A percentile compares a stretch with the other conserved stretches of the same genome.
Conservation (phyloP, 2,329 filamentous ascomycete species). For the Diplocarpon rosae region DNA sequence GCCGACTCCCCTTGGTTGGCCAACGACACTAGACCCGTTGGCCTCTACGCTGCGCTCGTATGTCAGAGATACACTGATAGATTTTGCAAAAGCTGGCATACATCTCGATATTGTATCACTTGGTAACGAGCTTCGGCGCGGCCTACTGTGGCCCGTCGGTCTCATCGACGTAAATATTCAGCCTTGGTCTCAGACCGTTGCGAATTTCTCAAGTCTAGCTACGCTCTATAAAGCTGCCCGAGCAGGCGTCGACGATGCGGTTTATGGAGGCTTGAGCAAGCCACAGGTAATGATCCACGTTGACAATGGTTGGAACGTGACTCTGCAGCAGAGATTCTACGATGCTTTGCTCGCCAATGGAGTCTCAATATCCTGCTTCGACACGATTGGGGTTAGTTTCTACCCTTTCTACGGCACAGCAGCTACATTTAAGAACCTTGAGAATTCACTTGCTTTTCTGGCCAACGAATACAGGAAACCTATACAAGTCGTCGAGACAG, state of each 20-base stretch:
- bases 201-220: too few species aligned
- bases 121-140: too few species aligned
- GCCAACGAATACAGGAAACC: slow-evolving; percentile 51
- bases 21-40: too few species aligned
- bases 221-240: too few species aligned
- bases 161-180: too few species aligned
- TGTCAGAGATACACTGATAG: too few species aligned
- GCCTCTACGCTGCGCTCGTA: too few species aligned
- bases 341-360: slow-evolving; percentile 47
- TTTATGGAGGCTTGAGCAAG: slow-evolving; percentile 32
- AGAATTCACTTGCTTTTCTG: slow-evolving; percentile 44
- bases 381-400: slow-evolving; percentile 57
- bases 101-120: too few species aligned
- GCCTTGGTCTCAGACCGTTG: too few species aligned
- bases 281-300: slow-evolving; percentile 65
- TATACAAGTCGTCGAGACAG: slow-evolving; percentile 55
- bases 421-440: slow-evolving; percentile 48
- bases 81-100: too few species aligned
- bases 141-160: too few species aligned
- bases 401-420: slow-evolving; percentile 58
- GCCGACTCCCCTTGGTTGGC: too few species aligned
- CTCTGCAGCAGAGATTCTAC: slow-evolving; percentile 48
- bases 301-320: slow-evolving; percentile 62
- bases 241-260: slow-evolving; percentile 27
- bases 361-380: slow-evolving; percentile 47